Evolutionary conservation across 768 basidiomycete species (phyloP).

Genomic region (Tephrocybe sp.): DNA sequence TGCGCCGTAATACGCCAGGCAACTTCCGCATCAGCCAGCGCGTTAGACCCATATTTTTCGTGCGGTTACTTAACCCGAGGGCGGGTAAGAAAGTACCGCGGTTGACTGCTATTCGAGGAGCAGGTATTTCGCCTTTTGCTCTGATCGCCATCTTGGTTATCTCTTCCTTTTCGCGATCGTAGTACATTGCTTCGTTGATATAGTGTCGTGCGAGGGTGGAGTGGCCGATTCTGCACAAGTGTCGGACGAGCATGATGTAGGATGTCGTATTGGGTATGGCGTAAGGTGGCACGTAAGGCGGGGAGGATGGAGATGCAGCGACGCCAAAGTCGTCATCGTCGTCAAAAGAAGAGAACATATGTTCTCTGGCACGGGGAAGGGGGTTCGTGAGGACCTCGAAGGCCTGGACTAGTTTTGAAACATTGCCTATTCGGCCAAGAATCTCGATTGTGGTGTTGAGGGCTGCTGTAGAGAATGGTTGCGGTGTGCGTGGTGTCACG

Average conservation of each 20-base stretch:
- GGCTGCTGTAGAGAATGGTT: constrained; percentile 58
- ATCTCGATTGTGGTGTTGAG: constrained; percentile 75
- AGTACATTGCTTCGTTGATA: constrained; percentile 46
- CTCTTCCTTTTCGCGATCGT: constrained; percentile 38
- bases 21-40: constrained; percentile 55
- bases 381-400: constrained; percentile 80
- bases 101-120: constrained; percentile 57
- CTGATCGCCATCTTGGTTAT: constrained; percentile 30
- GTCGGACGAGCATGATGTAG: constrained; percentile 58
- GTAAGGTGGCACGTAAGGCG: constrained; percentile 35
- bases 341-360: constrained; percentile 55
- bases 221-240: constrained; percentile 48
- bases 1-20: constrained; percentile 43
- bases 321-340: constrained; percentile 66
- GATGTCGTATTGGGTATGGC: constrained; percentile 66
- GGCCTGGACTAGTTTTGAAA: constrained; percentile 67
- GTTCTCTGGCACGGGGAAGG: constrained; percentile 49
- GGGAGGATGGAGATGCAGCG: constrained; percentile 29
- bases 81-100: constrained; percentile 55
- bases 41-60: constrained; percentile 58
- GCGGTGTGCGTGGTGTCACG: constrained; percentile 23
- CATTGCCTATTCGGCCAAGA: constrained; percentile 55
- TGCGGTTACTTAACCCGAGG: constrained; percentile 54
- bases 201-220: constrained; percentile 64
- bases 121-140: constrained; percentile 28